Evolutionary conservation across 305 asterid species (phyloP).

Genomic region (Solanum chacoense): DNA sequence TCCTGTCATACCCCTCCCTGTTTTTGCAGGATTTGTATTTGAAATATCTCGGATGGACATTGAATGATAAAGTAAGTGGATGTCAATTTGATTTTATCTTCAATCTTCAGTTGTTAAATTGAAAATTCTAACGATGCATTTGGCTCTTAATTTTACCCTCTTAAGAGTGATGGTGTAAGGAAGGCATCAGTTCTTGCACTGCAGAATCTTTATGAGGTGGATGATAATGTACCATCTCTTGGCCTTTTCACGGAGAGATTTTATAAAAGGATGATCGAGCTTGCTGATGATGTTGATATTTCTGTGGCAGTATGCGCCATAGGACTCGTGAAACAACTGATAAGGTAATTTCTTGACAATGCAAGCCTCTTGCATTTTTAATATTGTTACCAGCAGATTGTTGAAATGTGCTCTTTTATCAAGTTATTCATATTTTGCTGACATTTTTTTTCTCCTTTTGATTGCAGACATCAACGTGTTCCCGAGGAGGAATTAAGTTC

Average conservation of each 20-base stretch:
- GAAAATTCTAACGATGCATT: constrained; percentile 15
- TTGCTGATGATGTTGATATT: constrained; percentile 94
- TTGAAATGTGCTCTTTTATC: constrained; percentile 15
- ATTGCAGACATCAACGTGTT: constrained; percentile 80
- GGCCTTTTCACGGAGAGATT: constrained; percentile 91
- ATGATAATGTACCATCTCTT: constrained; percentile 92
- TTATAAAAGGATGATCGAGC: constrained; percentile 85
- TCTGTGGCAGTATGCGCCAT: constrained; percentile 98
- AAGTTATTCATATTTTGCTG: constrained; percentile 32
- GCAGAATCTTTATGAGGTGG: constrained; percentile 89
- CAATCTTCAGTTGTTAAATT: neutral
- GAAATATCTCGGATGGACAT: constrained; percentile 98
- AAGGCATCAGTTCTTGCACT: constrained; percentile 84
- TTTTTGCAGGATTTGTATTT: constrained; percentile 94
- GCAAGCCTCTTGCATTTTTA: constrained; percentile 1
- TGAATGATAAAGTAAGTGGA: constrained; percentile 86
- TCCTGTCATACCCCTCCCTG: constrained; percentile 80
- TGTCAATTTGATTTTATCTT: constrained; percentile 1
- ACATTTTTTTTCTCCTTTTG: constrained; percentile 19
- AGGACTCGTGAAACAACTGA: constrained; percentile 88
- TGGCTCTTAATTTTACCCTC: constrained; percentile 9
- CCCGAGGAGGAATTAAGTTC: constrained; percentile 97
- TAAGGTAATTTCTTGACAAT: constrained; percentile 40
- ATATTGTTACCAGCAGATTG: constrained; percentile 6
- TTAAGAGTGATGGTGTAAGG: constrained; percentile 89